Evolutionary conservation across 2,329 filamentous ascomycete genomes (phyloP).

Genomic region (Aspergillus ruber): DNA sequence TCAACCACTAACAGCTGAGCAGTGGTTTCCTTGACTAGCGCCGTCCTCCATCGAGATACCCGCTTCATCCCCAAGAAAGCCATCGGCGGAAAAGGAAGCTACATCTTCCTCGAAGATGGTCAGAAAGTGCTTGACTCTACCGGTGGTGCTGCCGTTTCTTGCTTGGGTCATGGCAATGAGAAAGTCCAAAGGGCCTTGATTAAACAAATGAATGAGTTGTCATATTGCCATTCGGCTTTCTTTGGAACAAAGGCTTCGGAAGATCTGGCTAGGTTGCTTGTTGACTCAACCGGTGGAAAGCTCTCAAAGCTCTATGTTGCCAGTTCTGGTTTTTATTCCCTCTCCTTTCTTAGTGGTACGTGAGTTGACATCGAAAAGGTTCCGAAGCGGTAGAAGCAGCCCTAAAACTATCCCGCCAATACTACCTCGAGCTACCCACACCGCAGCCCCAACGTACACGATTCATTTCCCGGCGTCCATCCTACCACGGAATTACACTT

Average conservation of each 20-base stretch:
- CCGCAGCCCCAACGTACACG: constrained; percentile 50
- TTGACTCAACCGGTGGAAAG: constrained; percentile 46
- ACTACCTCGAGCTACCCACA: constrained; percentile 51
- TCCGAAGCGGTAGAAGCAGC: constrained; percentile 65
- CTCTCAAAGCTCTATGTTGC: constrained; percentile 53
- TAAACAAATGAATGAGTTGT: constrained; percentile 52
- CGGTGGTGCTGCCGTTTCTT: constrained; percentile 65
- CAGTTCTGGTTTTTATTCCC: constrained; percentile 44
- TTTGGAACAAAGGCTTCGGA: constrained; percentile 52
- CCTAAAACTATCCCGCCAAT: constrained; percentile 62
- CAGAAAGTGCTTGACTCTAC: constrained; percentile 64
- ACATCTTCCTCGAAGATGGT: constrained; percentile 50
- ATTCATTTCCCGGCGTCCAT: constrained; percentile 60
- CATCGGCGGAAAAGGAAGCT: constrained; percentile 45
- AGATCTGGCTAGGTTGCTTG: constrained; percentile 46
- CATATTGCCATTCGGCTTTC: constrained; percentile 55
- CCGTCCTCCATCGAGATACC: constrained; percentile 50
- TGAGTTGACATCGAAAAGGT: constrained; percentile 33
- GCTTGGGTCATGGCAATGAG: constrained; percentile 61
- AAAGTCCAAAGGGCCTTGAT: constrained; percentile 56
- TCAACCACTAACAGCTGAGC: background rate
- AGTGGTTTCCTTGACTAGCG: constrained; percentile 10
- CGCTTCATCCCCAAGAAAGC: constrained; percentile 43
- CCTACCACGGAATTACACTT: constrained; percentile 66
- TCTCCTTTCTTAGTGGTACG: background rate